Percentiles rank a stretch among this genome's conserved stretches.
These are phyloP conservation scores for Mycena rebaudengoi DNA, from an alignment of 768 basidiomycete genomes.

Conservation along the genomic window DNA sequence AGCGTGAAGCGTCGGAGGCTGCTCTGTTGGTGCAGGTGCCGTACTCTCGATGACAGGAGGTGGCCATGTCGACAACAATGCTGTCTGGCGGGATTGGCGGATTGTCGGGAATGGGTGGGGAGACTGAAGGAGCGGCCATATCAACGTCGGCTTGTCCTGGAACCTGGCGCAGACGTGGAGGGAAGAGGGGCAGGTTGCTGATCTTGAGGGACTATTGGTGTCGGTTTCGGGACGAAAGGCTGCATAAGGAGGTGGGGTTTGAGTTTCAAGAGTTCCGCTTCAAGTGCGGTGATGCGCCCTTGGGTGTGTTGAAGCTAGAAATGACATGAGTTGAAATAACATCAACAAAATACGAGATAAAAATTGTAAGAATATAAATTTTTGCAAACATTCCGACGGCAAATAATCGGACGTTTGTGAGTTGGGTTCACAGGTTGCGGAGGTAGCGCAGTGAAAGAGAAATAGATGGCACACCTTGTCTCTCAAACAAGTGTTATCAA, in stretches of 20 bases:
- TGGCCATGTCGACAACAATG: neutral
- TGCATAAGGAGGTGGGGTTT: conserved; percentile 77
- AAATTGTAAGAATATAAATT: neutral
- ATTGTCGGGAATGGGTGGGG: neutral
- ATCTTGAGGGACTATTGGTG: neutral
- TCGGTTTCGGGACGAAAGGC: conserved; percentile 37
- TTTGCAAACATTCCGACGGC: no score
- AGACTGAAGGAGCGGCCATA: no score
- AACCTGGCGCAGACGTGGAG: neutral
- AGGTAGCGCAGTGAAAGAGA: neutral
- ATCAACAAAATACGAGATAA: conserved; percentile 6
- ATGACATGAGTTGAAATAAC: neutral
- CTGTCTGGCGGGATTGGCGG: no score
- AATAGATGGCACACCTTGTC: conserved; percentile 57
- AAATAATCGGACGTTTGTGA: no score
- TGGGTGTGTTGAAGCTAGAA: conserved; percentile 67
- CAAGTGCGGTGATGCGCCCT: conserved; percentile 60
- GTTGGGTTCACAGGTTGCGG: no score
- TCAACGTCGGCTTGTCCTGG: no score
- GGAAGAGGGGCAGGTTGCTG: neutral
- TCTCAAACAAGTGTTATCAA: conserved; percentile 69
- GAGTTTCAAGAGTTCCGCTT: conserved; percentile 70
- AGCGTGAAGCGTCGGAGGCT: conserved; percentile 15
- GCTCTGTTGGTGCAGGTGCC: no score
- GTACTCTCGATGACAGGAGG: neutral